Evolutionary conservation across 2,329 filamentous ascomycete genomes (phyloP).

Genomic region (Lachnellula occidentalis): DNA sequence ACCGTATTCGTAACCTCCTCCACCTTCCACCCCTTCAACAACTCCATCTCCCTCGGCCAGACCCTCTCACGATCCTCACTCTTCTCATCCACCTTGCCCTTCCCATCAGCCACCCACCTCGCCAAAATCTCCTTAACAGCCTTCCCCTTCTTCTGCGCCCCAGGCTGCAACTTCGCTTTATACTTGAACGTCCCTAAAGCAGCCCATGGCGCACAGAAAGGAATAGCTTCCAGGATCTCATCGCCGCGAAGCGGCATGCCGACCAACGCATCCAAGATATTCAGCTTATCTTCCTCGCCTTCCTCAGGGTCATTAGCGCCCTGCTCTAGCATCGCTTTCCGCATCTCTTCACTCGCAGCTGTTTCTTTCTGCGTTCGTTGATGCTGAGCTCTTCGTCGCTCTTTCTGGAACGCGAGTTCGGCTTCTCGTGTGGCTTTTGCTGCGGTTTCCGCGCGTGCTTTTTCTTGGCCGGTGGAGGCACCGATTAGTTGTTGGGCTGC

Average conservation of each 20-base stretch:
- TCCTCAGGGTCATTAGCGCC: slow-evolving; percentile 56
- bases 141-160: slow-evolving; percentile 86
- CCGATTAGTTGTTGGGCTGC: slow-evolving; percentile 86
- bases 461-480: slow-evolving; percentile 59
- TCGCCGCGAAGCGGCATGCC: slow-evolving; percentile 76
- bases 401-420: slow-evolving; percentile 63
- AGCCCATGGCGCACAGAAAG: slow-evolving; percentile 60
- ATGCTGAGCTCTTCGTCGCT: slow-evolving; percentile 75
- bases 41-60: slow-evolving; percentile 80
- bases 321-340: slow-evolving; percentile 54
- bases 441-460: slow-evolving; percentile 61
- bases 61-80: slow-evolving; percentile 64
- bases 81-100: slow-evolving; percentile 55
- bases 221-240: slow-evolving; percentile 65
- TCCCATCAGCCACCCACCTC: slow-evolving; percentile 63
- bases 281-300: slow-evolving; percentile 47
- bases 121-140: slow-evolving; percentile 86
- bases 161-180: slow-evolving; percentile 91
- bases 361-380: slow-evolving; percentile 69
- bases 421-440: slow-evolving; percentile 66
- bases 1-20: slow-evolving; percentile 77
- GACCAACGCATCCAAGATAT: slow-evolving; percentile 64
- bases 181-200: slow-evolving; percentile 74
- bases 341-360: slow-evolving; percentile 68
- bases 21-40: slow-evolving; percentile 74